Evolutionary conservation across 1,139 yeast species (phyloP), one percentile per base, ranked within the genome.

Genomic region (Hansenula sp.): DNA sequence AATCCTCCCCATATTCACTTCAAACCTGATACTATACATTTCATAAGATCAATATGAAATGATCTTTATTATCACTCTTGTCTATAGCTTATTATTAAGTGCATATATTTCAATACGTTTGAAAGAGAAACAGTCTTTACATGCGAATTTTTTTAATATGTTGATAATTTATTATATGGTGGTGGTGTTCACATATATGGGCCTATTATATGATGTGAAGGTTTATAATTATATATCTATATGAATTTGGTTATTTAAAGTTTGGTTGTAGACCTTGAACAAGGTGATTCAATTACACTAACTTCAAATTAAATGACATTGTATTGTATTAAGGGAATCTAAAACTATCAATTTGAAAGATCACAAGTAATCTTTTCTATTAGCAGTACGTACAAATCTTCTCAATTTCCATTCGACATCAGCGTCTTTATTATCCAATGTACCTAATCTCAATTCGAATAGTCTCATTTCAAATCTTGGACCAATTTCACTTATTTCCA

Each of bases 401-500:
- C 96, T 79, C 57, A 88, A 71, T 70, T 88, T 89, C 99, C 99
- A 93, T 66, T 93, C 99, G 28, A 89, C 81, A 59, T 93, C 99
- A n/a, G 97, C 96, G 65, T 94, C 98, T 67, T 87, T 87, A 63
- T 91, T 89, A 58, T 93, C 99, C 50, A 93, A 70, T 41, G 96
- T 87, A 3, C 99, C 98, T 54, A 94, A 72, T 60, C 84, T 79
- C 51, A 94, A 70, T 62, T 93, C 97, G 61, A 81, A 93, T 50
- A 93, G 69, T 62, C 90, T 80, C 98, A 93, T 90, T 67, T 94
- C 99, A 59, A 93, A 93, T 49, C 99, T 72, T n/a, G 99, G 99
- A 0, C 99, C 99, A 34, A 94, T 86, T 62, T 93, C 99, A 50
- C 97, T 93, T 49, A 93, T 68, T 62, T 93, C 99, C 4, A 90